These are phyloP conservation scores for Diaporthe amygdali DNA, from an alignment of 2,329 filamentous ascomycete genomes.

Conservation along the genomic window DNA sequence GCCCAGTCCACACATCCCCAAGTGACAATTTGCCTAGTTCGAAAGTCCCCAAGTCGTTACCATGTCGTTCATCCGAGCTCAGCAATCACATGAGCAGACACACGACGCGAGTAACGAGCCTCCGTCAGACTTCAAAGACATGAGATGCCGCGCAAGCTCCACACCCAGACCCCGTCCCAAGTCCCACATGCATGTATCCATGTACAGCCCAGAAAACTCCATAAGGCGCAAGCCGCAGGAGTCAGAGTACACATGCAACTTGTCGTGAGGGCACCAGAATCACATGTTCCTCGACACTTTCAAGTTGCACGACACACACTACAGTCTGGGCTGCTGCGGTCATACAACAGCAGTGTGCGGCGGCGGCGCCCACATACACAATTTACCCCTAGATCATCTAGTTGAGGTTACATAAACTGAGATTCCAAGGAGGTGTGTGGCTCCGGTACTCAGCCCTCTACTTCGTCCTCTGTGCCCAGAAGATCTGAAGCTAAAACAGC, in stretches of 20 bases:
- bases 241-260: not conserved
- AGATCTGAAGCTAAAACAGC: not conserved
- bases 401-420: not conserved
- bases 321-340: not conserved
- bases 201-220: no score
- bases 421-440: not conserved
- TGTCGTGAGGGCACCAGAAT: not conserved
- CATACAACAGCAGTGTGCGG: not conserved
- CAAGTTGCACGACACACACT: not conserved
- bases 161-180: not conserved
- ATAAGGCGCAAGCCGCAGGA: not conserved
- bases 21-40: no score
- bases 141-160: not conserved
- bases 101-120: not conserved
- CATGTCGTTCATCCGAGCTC: not conserved
- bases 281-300: not conserved
- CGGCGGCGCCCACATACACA: not conserved
- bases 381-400: constrained; percentile 2
- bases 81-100: not conserved
- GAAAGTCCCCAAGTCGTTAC: no score
- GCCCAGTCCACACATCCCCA: no score
- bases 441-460: not conserved
- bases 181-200: not conserved
- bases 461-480: not conserved
- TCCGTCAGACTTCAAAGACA: not conserved